A percentile compares a stretch with the other conserved stretches of the same genome.
Conservation (phyloP, 495 filamentous ascomycete species). For the Zalerion maritima region DNA sequence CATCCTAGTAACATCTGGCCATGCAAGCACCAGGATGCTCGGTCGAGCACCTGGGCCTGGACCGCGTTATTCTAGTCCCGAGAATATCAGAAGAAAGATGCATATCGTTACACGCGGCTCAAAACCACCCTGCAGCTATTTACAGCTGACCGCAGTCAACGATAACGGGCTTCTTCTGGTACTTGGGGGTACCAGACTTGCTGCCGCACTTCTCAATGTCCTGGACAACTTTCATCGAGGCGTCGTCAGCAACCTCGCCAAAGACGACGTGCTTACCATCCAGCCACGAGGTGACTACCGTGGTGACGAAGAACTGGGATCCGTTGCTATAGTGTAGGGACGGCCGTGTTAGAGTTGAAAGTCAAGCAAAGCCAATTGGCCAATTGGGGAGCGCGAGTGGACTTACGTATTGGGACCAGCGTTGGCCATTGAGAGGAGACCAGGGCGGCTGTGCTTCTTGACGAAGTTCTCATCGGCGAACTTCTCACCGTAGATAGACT, state of each 20-base stretch:
- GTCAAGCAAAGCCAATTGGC: no score
- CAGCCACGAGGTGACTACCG: slow-evolving; percentile 56
- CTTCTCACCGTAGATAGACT: slow-evolving; percentile 80
- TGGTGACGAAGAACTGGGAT: slow-evolving; percentile 70
- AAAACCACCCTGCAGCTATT: slow-evolving; percentile 6
- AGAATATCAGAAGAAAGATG: not conserved
- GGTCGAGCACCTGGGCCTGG: no score
- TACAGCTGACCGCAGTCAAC: slow-evolving; percentile 43
- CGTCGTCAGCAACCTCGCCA: slow-evolving; percentile 53
- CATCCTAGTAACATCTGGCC: no score
- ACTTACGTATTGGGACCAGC: slow-evolving; percentile 65
- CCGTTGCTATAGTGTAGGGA: slow-evolving; percentile 48
- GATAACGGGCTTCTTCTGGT: slow-evolving; percentile 52
- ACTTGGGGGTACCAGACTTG: slow-evolving; percentile 44
- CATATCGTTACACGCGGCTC: not conserved
- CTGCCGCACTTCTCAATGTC: slow-evolving; percentile 60
- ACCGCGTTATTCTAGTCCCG: no score
- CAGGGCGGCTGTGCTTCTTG: slow-evolving; percentile 45
- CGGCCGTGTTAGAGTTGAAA: slow-evolving; percentile 1
- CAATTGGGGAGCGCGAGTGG: not conserved
- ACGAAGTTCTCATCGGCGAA: slow-evolving; percentile 71
- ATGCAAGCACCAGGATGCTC: no score
- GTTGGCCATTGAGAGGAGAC: slow-evolving; percentile 72
- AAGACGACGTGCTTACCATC: slow-evolving; percentile 74
- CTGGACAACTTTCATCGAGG: slow-evolving; percentile 51